Base-by-base conservation (phyloP, 805 yeast species). In the Spencermartinsiella europaea region DNA sequence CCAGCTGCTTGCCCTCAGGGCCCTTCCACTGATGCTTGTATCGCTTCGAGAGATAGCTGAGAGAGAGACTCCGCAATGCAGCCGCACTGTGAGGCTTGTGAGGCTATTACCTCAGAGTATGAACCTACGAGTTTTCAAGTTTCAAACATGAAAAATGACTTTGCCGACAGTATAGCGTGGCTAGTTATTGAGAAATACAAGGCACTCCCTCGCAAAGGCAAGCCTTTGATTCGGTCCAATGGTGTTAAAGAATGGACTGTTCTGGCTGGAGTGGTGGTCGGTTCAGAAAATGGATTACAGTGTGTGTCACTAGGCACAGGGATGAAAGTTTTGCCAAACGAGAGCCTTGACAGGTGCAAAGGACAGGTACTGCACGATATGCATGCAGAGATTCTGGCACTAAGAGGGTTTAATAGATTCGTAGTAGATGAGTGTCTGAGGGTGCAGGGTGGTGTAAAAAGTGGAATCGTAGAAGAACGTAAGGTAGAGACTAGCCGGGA, bases 351-450 rank as follows among this genome's bases (percentile, higher is more conserved):
- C 2, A 66, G 67, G 41, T 67, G 76, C 2, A 47, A 68, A 0
- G 97, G 98, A 0, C 59, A 62, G 15, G 62, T 88, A 5, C 68
- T 91, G 0, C 98, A 91, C 58, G 98, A 91, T 63, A 70, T 81
- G 62, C 99, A 91, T 67, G 97, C 98, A 0, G 99, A 91, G 59
- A 75, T 89, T 1, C 65, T 93, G 14, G 77, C 84, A 0, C 47
- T 90, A 0, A 66, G 98, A 21, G 76, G 80, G 1, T 79, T 91
- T 59, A 90, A 90, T 55, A 63, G 75, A 53, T 74, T 69, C 44
- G 52, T 86, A 17, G 46, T 87, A 19, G 66, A 76, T 14, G 81
- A 81, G 49, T 69, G 76, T 38, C 37, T 45, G 5, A 48, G 51
- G n/a, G 16, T 62, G 16, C 40, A 45, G 10, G 49, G 55, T 39